Percentiles rank a stretch among this genome's conserved stretches.
Conservation (phyloP, 2,329 filamentous ascomycete species). For the Microsporum ferrugineum region DNA sequence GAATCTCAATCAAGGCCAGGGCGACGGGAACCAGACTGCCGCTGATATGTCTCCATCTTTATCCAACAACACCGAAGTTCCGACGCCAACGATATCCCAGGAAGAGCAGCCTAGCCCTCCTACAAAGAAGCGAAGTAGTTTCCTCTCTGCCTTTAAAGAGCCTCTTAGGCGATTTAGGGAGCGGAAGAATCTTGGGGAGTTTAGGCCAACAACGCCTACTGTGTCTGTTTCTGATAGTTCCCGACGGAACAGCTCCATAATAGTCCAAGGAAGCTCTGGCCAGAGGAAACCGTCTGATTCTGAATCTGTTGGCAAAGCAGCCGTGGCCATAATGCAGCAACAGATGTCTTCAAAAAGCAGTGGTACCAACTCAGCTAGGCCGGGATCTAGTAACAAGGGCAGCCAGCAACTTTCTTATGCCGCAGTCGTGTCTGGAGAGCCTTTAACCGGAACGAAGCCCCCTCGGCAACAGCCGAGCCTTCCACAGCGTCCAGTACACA, state of each 20-base stretch:
- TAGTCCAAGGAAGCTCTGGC: not conserved
- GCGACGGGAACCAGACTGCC: not conserved
- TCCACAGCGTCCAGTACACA: not conserved
- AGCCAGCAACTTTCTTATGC: slow-evolving; percentile 28
- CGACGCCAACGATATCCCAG: slow-evolving; percentile 17
- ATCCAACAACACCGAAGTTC: slow-evolving; percentile 18
- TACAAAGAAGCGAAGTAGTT: not conserved
- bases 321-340: slow-evolving; percentile 29
- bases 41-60: not conserved
- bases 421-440: slow-evolving; percentile 15
- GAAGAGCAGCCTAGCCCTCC: slow-evolving; percentile 15
- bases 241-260: slow-evolving; percentile 22
- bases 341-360: slow-evolving; percentile 19
- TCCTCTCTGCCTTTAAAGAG: not conserved
- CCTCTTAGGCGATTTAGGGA: slow-evolving; percentile 6
- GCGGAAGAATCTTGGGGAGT: slow-evolving; percentile 18
- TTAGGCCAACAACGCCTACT: slow-evolving; percentile 16
- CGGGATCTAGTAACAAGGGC: slow-evolving; percentile 12
- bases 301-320: slow-evolving; percentile 29
- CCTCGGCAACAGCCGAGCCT: not conserved
- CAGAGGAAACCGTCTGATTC: slow-evolving; percentile 16
- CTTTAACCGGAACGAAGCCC: not conserved
- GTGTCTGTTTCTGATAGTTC: slow-evolving; percentile 18
- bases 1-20: slow-evolving; percentile 2
- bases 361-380: slow-evolving; percentile 6